Base-by-base conservation (phyloP, 192 early-diverging fungal species). In the Coemansia sp. region DNA sequence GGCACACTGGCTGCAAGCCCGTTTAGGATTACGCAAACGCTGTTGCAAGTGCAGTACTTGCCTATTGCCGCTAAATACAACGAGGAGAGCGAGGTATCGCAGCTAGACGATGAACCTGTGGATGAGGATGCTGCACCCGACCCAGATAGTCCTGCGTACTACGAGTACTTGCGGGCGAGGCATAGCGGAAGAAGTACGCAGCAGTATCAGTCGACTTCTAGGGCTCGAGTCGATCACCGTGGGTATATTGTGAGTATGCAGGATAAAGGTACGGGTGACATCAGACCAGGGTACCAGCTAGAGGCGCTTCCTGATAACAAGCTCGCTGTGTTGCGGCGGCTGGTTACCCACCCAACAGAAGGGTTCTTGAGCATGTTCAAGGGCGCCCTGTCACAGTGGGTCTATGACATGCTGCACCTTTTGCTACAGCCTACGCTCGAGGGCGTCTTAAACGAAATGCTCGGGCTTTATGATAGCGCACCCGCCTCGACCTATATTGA, bases 391-490 rank as follows among this genome's bases (percentile, higher is more conserved):
- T 91, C 93, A 7, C 87, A 88, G 47, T 96, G 94, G 91, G 9
- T 87, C 3, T 93, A 92, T 72, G 89, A 92, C 47, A 88, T 92
- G 64, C 69, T 90, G 43, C 91, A 91, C 64, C 72, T 91, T 27
- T 82, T 93, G 36, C 62, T 94, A 34, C 95, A 96, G 70, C 96
- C 96, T 18, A 88, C 90, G 11, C 73, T 97, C 44, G 97, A 98
- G 72, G 93, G 93, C 15, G 74, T 85, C 20, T 70, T 98, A 51
- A 97, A 98, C 80, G 97, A 98, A 71, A 82, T 88, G 22, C 93
- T 97, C 62, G 94, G 90, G 64, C 86, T 97, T n/a, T 94, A 93
- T 70, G 97, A 97, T 63, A 94, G 94, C 70, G 77, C 70, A 20
- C 67, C 78, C 3, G 27, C 72, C n/a, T 70, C 88, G 86, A 52